Evolutionary conservation across 495 filamentous ascomycete genomes (phyloP).

Genomic region (Penicillium waksmanii): DNA sequence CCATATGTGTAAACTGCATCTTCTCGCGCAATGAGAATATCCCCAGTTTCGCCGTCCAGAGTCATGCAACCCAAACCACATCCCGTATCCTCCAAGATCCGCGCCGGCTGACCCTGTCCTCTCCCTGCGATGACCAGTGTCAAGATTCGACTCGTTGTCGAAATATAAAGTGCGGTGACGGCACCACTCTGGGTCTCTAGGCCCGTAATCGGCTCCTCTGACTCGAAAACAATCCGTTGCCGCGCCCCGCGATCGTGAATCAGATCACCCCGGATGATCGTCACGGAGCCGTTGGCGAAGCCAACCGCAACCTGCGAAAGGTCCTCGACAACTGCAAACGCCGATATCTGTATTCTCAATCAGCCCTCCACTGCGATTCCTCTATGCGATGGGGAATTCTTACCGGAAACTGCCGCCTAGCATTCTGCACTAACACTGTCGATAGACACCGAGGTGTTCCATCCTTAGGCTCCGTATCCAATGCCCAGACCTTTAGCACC

Average conservation of each 20-base stretch:
- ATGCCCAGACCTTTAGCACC: conserved; percentile 90
- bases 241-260: conserved; percentile 96
- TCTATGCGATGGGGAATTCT: conserved; percentile 5
- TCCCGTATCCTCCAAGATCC: conserved; percentile 83
- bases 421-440: conserved; percentile 84
- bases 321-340: conserved; percentile 83
- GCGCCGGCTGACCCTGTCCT: conserved; percentile 86
- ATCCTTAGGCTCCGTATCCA: conserved; percentile 95
- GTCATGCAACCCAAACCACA: conserved; percentile 95
- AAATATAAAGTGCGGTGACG: conserved; percentile 85
- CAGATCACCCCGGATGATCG: conserved; percentile 88
- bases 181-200: conserved; percentile 58
- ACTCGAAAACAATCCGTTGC: conserved; percentile 94
- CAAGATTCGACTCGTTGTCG: conserved; percentile 86
- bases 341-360: conserved; percentile 68
- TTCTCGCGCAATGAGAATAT: conserved; percentile 87
- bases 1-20: conserved; percentile 96
- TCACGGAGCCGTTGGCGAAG: conserved; percentile 94
- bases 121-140: conserved; percentile 83
- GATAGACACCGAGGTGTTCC: conserved; percentile 85
- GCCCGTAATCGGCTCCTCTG: conserved; percentile 93
- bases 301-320: conserved; percentile 91
- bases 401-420: conserved; percentile 88
- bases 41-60: conserved; percentile 72
- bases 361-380: background rate